These are phyloP conservation scores for Daldinia sp. DNA, from an alignment of 2,329 filamentous ascomycete species.

Conservation along the genomic window DNA sequence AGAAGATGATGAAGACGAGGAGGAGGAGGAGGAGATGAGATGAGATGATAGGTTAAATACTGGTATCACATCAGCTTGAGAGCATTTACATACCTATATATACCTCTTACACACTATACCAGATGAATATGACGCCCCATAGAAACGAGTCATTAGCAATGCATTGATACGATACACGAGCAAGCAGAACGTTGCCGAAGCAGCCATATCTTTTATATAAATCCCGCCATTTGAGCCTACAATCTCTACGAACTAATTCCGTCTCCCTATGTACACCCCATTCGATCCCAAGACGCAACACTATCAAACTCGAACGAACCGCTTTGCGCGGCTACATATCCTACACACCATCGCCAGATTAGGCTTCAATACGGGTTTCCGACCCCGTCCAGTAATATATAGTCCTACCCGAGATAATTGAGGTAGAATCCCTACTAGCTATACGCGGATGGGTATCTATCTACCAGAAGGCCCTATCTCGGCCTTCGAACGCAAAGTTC, in stretches of 20 bases:
- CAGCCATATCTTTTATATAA: neutral
- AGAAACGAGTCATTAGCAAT: neutral
- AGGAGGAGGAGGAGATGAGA: slow-evolving; percentile 1
- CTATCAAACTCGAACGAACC: neutral
- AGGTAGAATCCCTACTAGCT: neutral
- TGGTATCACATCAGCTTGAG: too few species aligned
- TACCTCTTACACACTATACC: too few species aligned
- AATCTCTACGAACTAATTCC: neutral
- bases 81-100: too few species aligned
- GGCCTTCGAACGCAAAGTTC: slow-evolving; percentile 83
- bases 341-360: neutral
- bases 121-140: neutral
- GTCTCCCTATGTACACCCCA: neutral
- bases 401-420: neutral
- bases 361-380: neutral
- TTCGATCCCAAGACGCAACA: neutral
- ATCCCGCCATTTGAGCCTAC: neutral
- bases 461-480: slow-evolving; percentile 64
- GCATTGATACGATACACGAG: neutral
- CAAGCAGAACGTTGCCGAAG: neutral
- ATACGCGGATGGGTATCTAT: neutral
- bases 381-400: neutral
- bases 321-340: neutral
- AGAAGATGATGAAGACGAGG: slow-evolving; percentile 8
- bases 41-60: too few species aligned